Evolutionary conservation across 768 basidiomycete species (phyloP).

Genomic region (Rhodotorula diobovata): DNA sequence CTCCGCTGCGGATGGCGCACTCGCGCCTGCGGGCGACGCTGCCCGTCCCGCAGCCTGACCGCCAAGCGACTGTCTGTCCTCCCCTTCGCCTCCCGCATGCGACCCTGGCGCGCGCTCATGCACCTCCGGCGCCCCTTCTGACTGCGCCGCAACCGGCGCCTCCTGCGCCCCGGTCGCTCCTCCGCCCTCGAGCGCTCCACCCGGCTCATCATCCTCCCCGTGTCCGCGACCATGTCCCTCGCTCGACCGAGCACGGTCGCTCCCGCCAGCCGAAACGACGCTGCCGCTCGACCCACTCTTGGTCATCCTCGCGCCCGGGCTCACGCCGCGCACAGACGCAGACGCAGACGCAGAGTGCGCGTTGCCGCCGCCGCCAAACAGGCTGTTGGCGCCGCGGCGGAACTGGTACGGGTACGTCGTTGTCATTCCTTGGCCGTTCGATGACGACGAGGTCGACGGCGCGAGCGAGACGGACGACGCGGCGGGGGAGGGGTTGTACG

Average conservation of each 20-base stretch:
- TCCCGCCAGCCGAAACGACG: not conserved
- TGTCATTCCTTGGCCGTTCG: not conserved
- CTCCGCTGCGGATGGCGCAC: no score
- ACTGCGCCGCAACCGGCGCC: no score
- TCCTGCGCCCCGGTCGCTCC: no score
- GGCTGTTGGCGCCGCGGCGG: conserved; percentile 1
- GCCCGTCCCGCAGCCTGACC: no score
- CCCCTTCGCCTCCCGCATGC: no score
- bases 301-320: conserved; percentile 14
- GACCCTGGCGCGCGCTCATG: no score
- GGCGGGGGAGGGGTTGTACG: not conserved
- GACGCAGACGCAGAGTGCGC: no score
- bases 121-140: no score
- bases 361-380: conserved; percentile 31
- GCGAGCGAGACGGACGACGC: not conserved
- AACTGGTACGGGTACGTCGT: not conserved
- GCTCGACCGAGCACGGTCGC: not conserved
- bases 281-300: not conserved
- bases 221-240: not conserved
- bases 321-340: no score
- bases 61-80: no score
- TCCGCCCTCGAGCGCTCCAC: no score
- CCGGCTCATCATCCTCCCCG: not conserved
- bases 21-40: no score
- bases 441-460: not conserved